A percentile compares a stretch with the other conserved stretches of the same genome.
Conservation (phyloP, 129 eudicot species). For the Lonicera japonica region DNA sequence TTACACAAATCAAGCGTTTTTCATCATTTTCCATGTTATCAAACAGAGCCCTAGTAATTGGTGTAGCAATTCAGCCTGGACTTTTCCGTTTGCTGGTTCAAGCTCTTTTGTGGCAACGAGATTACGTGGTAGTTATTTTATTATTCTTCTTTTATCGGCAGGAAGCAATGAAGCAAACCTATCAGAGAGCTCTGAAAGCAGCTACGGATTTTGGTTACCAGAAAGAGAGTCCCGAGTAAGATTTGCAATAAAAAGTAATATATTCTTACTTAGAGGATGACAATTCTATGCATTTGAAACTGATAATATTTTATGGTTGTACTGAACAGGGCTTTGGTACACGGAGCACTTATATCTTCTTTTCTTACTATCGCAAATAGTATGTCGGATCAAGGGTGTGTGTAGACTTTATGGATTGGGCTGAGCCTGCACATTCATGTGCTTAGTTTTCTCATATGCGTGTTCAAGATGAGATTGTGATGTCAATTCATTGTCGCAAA, state of each 20-base stretch:
- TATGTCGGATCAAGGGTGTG: constrained; percentile 97
- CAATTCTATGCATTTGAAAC: background rate
- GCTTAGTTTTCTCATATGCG: constrained; percentile 1
- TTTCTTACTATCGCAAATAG: constrained; percentile 76
- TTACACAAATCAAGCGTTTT: too few relatives aligned
- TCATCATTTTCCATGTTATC: too few relatives aligned
- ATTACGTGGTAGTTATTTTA: background rate
- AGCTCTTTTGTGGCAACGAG: background rate
- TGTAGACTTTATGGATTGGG: constrained; percentile 22
- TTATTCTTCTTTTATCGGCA: constrained; percentile 19
- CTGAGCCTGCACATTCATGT: constrained; percentile 2
- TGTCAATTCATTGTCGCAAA: background rate
- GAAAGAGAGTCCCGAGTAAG: constrained; percentile 99
- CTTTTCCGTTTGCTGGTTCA: background rate
- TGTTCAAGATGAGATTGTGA: background rate
- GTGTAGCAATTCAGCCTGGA: background rate
- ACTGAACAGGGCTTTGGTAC: constrained; percentile 61
- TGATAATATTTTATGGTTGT: background rate
- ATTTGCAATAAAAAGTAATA: background rate
- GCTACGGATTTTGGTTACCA: constrained; percentile 89
- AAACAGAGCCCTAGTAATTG: too few relatives aligned
- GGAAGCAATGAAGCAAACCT: constrained; percentile 99
- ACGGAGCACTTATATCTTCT: constrained; percentile 82
- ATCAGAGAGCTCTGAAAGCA: constrained; percentile 81
- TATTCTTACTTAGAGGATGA: background rate